Conservation (phyloP, 1,284 basidiomycete species). For the Puccinia hordei region DNA sequence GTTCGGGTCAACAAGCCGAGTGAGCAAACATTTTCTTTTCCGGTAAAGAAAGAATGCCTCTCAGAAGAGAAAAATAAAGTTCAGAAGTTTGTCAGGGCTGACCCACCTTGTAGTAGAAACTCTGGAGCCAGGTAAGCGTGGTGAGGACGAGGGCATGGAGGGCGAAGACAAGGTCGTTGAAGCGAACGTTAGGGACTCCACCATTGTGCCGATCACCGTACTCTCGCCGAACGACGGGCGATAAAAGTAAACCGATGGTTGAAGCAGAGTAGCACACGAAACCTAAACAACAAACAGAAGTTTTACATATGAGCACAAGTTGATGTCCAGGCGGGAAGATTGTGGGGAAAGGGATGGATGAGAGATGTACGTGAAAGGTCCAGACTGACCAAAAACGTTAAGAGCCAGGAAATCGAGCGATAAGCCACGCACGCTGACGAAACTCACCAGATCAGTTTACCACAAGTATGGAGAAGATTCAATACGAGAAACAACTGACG, state of each 20-base stretch:
- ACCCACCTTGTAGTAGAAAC: conserved; percentile 29
- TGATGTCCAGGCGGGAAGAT: neutral
- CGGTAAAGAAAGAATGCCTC: neutral
- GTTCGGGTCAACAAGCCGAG: neutral
- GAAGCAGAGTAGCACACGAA: conserved; percentile 55
- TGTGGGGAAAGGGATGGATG: no score
- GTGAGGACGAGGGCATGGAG: conserved; percentile 42
- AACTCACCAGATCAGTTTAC: neutral
- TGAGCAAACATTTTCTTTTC: neutral
- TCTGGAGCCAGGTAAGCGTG: conserved; percentile 23
- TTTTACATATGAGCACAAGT: neutral
- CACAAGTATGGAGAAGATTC: neutral
- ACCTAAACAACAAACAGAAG: conserved; percentile 48
- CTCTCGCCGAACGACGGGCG: conserved; percentile 52
- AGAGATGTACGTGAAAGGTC: no score
- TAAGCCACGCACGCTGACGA: conserved; percentile 52
- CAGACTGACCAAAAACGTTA: conserved; percentile 51
- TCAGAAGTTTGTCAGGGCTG: neutral
- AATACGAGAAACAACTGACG: conserved; percentile 30
- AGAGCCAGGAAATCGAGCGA: conserved; percentile 56
- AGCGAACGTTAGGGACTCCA: conserved; percentile 52
- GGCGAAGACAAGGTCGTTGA: conserved; percentile 35
- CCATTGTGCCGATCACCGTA: conserved; percentile 50
- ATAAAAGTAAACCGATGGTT: conserved; percentile 54
- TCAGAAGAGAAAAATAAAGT: no score